Evolutionary conservation across 768 basidiomycete genomes (phyloP).

Genomic region (Leccinum aurantiacum): DNA sequence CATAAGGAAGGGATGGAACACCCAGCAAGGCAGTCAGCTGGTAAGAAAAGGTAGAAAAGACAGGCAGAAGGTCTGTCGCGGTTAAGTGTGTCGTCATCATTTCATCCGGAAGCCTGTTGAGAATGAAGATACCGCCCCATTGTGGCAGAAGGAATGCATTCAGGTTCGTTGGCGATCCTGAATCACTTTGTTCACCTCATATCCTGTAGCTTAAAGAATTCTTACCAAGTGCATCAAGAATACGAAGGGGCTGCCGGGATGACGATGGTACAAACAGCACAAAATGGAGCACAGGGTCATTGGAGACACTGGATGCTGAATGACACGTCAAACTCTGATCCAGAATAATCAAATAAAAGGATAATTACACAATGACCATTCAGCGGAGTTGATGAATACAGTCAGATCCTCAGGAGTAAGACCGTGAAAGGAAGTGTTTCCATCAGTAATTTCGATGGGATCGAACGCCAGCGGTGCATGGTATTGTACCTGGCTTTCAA

Average conservation of each 20-base stretch:
- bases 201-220: conserved; percentile 7
- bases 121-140: conserved; percentile 86
- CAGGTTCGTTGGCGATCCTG: conserved; percentile 50
- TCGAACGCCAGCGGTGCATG: conserved; percentile 87
- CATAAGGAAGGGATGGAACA: conserved; percentile 58
- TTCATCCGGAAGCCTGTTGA: conserved; percentile 50
- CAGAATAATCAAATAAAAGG: conserved; percentile 16
- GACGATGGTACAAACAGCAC: conserved; percentile 82
- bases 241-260: conserved; percentile 64
- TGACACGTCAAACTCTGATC: conserved; percentile 5
- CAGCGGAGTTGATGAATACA: conserved; percentile 93
- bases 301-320: conserved; percentile 86
- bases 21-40: conserved; percentile 85
- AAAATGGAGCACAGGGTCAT: conserved; percentile 93
- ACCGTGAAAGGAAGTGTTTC: conserved; percentile 45
- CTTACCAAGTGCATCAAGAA: conserved; percentile 57
- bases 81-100: conserved; percentile 32
- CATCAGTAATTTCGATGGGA: conserved; percentile 41
- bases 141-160: conserved; percentile 88
- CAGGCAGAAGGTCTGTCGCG: conserved; percentile 42
- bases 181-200: conserved; percentile 8
- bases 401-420: conserved; percentile 82
- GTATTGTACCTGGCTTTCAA: conserved; percentile 93
- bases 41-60: conserved; percentile 63
- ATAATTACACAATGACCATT: conserved; percentile 84